Evolutionary conservation across 495 filamentous ascomycete species (phyloP), one percentile per base, ranked within the genome.

Genomic region (Parathielavia hyrcaniae): DNA sequence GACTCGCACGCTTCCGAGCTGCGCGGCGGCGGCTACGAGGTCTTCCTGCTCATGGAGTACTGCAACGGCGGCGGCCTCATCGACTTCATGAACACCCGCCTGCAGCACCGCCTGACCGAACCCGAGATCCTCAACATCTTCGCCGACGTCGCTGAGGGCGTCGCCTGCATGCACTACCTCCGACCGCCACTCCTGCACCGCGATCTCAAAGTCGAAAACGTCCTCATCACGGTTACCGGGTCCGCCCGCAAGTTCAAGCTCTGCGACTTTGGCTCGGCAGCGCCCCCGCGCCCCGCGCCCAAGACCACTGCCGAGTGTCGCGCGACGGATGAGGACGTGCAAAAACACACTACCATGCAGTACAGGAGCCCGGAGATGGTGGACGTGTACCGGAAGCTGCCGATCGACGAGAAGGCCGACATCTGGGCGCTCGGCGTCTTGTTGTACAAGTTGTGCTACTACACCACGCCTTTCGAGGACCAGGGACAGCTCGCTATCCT

Each of bases 341-440:
- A 97, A 73, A 87, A 88, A 63, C 91, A 98, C 69, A 98, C 93
- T 0, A 98, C 93, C 9, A 79, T 97, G 70, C 93, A 98, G 69
- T 98, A 98, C 66, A 81, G 93, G 58, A 97, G 93, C 69, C 93
- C 93, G 43, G 93, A 98, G 73, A 98, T 98, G 95, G 84, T 98
- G 58, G 93, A 98, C 69, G 93, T 97, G 19, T 97, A 96, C 69
- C 78, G 91, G 63, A 96, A 92, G 73, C 89, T 90, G 60, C 90
- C 95, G 4, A 97, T 98, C 71, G 90, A 98, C 67, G 93, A 98
- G 78, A 98, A 98, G 76, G 96, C 91, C 44, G 93, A 98, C 73
- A 95, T 98, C 19, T 98, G 93, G 93, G 93, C 93, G 1, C 77
- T 98, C 40, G 93, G 93, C 14, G 93, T 98, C 34, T 77, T 98